Evolutionary conservation across 768 basidiomycete genomes (phyloP), one percentile per base, ranked within the genome.

Genomic region (Termitomyces heimii): DNA sequence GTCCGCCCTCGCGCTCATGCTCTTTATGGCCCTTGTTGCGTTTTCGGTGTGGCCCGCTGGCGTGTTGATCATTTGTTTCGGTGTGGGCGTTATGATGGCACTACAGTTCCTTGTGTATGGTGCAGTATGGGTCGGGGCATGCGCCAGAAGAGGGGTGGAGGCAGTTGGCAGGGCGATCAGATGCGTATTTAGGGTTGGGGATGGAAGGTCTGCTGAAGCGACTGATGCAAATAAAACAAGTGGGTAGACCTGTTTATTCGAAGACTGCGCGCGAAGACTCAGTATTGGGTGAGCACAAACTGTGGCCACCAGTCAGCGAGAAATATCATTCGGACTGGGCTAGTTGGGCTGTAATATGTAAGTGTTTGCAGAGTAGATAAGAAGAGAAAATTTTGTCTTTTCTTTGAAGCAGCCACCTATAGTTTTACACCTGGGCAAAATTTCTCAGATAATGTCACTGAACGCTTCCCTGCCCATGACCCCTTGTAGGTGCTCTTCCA

Each of bases 71-170:
- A 74, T 83, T 57, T 87, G 77, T 45, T 83, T 81, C 61, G 29
- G 78, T 1, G 75, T 85, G 1, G 88, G 88, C 0, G 34, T 84
- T 0, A 64, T 87, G 10, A 71, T 89, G 72, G 78, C 76, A 7
- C 70, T 88, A 45, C 88, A 89, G 69, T 89, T 86, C 68, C 70
- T 88, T 20, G 78, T 85, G 20, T 86, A 75, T 66, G 82, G 83
- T 1, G 64, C 74, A 3, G 72, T 73, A 58, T 68, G 73, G 72
- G 65, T 69, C 62, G 68, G 63, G 6, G 63, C 49, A n/a, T 61
- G 67, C 12, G 61, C 74, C 5, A 66, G 66, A 0, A 62, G 54
- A 20, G 59, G 32, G n/a, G 43, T 35, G 0, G 45, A 35, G 24
- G 39, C 34, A 32, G 46, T 55, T 1, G 39, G 5, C 20, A 29